A percentile compares a stretch with the other conserved stretches of the same genome.
These are phyloP conservation scores for Penicilliopsis zonata DNA, from an alignment of 495 filamentous ascomycete species.

Conservation along the genomic window DNA sequence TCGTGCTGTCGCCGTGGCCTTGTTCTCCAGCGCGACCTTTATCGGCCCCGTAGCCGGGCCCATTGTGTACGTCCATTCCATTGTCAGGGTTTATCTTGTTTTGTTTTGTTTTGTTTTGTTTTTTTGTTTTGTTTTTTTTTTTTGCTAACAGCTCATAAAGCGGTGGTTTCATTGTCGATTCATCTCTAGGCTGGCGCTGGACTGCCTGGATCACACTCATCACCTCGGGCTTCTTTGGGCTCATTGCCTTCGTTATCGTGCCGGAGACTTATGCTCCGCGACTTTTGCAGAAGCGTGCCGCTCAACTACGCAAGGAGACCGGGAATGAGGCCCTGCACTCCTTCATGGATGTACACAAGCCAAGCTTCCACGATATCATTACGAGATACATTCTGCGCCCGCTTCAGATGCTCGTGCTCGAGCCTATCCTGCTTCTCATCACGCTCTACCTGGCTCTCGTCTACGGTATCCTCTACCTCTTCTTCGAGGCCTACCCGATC, in stretches of 20 bases:
- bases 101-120: too few relatives aligned
- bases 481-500: constrained; percentile 49
- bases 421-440: constrained; percentile 48
- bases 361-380: constrained; percentile 32
- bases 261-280: constrained; percentile 50
- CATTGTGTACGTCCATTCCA: constrained; percentile 11
- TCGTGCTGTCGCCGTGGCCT: constrained; percentile 35
- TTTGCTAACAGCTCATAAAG: too few relatives aligned
- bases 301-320: constrained; percentile 44
- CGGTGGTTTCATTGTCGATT: constrained; percentile 45
- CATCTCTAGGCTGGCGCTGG: constrained; percentile 51
- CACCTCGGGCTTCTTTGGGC: constrained; percentile 34
- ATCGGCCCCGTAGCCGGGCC: constrained; percentile 24
- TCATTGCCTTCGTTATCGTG: constrained; percentile 36
- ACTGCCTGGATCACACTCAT: constrained; percentile 54
- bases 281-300: constrained; percentile 44
- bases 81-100: too few relatives aligned
- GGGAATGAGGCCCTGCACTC: constrained; percentile 50
- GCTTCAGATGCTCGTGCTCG: constrained; percentile 43
- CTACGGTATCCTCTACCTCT: constrained; percentile 53
- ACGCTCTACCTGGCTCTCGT: constrained; percentile 39
- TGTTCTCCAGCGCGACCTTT: constrained; percentile 40
- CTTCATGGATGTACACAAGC: constrained; percentile 41
- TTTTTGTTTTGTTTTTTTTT: too few relatives aligned
- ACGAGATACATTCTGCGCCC: constrained; percentile 46